Base-by-base conservation (phyloP, 2,329 filamentous ascomycete genomes). In the Colletotrichum eleusines region DNA sequence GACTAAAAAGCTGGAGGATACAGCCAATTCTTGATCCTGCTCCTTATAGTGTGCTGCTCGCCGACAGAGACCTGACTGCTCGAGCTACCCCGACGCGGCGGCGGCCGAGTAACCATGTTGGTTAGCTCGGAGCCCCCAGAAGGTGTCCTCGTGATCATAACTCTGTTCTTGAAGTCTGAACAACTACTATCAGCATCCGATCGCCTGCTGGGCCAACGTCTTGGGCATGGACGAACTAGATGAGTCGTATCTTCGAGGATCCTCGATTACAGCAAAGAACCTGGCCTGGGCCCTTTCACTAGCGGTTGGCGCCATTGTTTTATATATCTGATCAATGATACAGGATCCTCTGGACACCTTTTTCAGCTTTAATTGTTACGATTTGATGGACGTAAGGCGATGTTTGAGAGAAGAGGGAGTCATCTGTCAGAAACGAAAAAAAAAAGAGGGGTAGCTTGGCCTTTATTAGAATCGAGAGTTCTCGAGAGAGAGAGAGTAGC, bases 1-100 rank as follows among this genome's bases (percentile, higher is more conserved):
- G 33, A 26, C n/a, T 38, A 55, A 26, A 57, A 5, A 8, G 53
- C 53, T 3, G n/a, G 53, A 57, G 33, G 44, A 50, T 61, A 68
- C 2, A 71, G 63, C 68, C 68, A 71, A 3, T 46, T 68, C 59
- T 71, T 71, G n/a, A 71, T 35, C 38, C 57, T 71, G 26, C 53
- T 68, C 42, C 68, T 53, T 11, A 71, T 42, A 23, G 38, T 44
- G 11, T 46, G 44, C 4, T 63, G 64, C 16, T 71, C 46, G 31
- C 58, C 48, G 28, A 35, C 60, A n/a, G 68, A 71, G 5, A 44
- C 68, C 2, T 66, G 66, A 7, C 68, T 71, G 51, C 68, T 68
- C 1, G 68, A 28, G 31, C 68, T 71, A 16, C 55, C 68, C n/a
- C 68, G 50, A 5, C 68, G 61, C n/a, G 53, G 53, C 20, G 53